phyloP scores from a whole-genome alignment of 2,329 filamentous ascomycete genomes.

The Bipolaris gigantea region DNA sequence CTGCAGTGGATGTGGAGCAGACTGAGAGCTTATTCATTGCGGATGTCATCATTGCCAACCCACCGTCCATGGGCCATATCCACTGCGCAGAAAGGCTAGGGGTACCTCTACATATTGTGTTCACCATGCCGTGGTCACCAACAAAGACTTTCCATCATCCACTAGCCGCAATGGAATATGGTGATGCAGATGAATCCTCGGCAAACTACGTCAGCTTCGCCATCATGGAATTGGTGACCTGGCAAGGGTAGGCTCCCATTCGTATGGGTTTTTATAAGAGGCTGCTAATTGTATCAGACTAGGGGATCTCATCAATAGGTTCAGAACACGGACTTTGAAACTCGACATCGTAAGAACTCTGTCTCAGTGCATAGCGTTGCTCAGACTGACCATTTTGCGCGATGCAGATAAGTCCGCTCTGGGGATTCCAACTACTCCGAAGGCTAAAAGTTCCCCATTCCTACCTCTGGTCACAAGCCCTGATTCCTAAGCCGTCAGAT shows the following conservation, averaged over 20 bases:
- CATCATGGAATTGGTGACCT: conserved; percentile 54
- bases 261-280: neutral
- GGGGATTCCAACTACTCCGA: conserved; percentile 46
- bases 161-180: conserved; percentile 51
- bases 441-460: conserved; percentile 49
- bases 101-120: conserved; percentile 78
- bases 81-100: conserved; percentile 74
- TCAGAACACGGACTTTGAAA: conserved; percentile 44
- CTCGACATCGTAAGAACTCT: conserved; percentile 44
- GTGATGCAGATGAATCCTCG: conserved; percentile 37
- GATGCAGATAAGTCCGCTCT: conserved; percentile 31
- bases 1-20: conserved; percentile 17
- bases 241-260: conserved; percentile 47
- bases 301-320: conserved; percentile 54
- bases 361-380: neutral
- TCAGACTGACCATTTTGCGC: neutral
- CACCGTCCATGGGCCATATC: conserved; percentile 46
- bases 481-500: conserved; percentile 29
- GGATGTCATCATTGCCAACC: conserved; percentile 50
- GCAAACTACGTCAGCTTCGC: conserved; percentile 53
- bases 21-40: conserved; percentile 68
- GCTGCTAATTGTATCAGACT: conserved; percentile 22
- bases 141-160: conserved; percentile 55
- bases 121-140: conserved; percentile 65
- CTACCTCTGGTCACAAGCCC: conserved; percentile 52